Conservation (phyloP, 306 rosid species). For the Lathyrus tuberosus region DNA sequence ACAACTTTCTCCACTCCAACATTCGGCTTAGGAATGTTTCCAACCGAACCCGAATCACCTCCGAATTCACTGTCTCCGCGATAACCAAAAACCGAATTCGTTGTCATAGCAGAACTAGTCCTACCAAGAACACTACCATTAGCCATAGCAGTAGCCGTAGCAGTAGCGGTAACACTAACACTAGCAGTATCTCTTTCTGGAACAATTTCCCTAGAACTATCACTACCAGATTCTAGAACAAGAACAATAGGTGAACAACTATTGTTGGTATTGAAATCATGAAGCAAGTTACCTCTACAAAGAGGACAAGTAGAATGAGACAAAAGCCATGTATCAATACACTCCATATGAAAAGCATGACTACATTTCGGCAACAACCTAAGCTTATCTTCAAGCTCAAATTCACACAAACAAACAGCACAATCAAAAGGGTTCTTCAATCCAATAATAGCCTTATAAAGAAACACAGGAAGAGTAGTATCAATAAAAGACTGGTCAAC, state of each 20-base stretch:
- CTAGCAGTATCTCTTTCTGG: constrained; percentile 48
- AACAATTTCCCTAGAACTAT: constrained; percentile 70
- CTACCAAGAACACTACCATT: constrained; percentile 44
- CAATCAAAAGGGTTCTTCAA: constrained; percentile 89
- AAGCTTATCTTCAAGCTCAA: constrained; percentile 81
- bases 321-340: constrained; percentile 94
- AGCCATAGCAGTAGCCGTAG: too few relatives aligned
- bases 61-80: constrained; percentile 49
- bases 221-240: constrained; percentile 91
- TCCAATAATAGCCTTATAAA: constrained; percentile 80
- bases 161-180: not conserved
- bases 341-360: constrained; percentile 93
- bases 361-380: constrained; percentile 90
- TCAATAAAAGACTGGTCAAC: constrained; percentile 95
- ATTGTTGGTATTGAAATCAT: constrained; percentile 55
- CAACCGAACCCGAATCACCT: constrained; percentile 46
- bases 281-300: constrained; percentile 76
- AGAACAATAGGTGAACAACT: constrained; percentile 66
- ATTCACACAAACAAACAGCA: constrained; percentile 94
- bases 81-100: constrained; percentile 50
- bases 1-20: constrained; percentile 53
- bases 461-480: constrained; percentile 76
- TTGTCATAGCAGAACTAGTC: constrained; percentile 50
- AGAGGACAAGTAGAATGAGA: constrained; percentile 97
- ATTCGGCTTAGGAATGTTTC: constrained; percentile 32